Evolutionary conservation across 2,329 filamentous ascomycete species (phyloP), one percentile per base, ranked within the genome.

Genomic region (Fusarium illudens): DNA sequence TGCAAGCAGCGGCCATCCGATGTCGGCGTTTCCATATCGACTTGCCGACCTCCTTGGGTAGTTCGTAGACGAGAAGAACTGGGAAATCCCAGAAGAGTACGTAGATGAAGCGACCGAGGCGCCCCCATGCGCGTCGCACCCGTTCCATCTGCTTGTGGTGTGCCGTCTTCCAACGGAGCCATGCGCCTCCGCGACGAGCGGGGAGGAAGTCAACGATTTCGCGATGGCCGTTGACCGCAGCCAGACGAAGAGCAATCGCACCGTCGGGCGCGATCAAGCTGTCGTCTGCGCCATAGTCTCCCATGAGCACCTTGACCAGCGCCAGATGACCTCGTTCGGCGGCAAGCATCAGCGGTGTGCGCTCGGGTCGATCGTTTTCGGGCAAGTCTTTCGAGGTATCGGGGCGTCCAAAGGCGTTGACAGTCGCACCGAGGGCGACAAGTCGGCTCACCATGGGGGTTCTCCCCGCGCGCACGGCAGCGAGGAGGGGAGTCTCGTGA

Each of bases 301-400:
- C 75, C 48, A 80, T 71, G 12, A 85, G 71, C 1, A 83, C 70
- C 63, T 75, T 78, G 30, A 81, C 82, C 4, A 84, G 61, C 4
- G 79, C 75, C 4, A 83, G 64, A 10, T 79, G 76, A 2, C 83
- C 83, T 1, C 62, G 58, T 22, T 75, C 72, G 1, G 83, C 82
- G 3, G 83, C 83, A 1, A 79, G 69, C 77, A 82, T 80, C 8
- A 85, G 72, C 3, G 83, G 77, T 0, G 82, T 84, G n/a, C 83
- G 78, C 33, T 71, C 29, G 25, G 63, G 44, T 25, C 19, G 30
- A 2, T 33, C 48, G 30, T 33, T 19, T 7, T n/a, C 19, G 9
- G 7, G 6, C 10, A 22, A 7, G 4, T 19, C 25, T 12, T 51
- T 51, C 30, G 48, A 33, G 48, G 19, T 22, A 33, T 32, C 15